Evolutionary conservation across 2,329 filamentous ascomycete genomes (phyloP).

Genomic region (Venturia asperata): DNA sequence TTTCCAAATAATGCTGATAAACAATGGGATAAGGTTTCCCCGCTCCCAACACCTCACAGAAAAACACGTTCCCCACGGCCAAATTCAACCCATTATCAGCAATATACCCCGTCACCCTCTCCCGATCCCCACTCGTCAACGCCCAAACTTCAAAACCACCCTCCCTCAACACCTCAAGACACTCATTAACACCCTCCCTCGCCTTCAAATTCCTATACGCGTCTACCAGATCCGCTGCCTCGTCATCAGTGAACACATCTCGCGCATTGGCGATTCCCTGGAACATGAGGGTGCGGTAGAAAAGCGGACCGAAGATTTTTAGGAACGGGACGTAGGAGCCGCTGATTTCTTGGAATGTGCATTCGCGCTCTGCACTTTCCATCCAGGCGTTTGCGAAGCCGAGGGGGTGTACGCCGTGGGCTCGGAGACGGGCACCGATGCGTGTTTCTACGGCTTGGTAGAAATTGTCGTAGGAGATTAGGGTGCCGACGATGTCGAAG

Average conservation of each 20-base stretch:
- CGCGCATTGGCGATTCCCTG: not conserved
- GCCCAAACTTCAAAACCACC: not conserved
- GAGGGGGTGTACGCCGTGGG: not conserved
- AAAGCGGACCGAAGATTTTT: not conserved
- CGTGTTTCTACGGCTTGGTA: not conserved
- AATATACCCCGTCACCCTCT: not conserved
- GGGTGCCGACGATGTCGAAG: not conserved
- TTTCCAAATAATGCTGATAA: not conserved
- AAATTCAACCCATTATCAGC: not conserved
- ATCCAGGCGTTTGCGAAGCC: not conserved
- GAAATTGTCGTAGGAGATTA: not conserved
- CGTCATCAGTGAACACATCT: not conserved
- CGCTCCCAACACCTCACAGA: not conserved
- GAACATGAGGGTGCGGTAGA: not conserved
- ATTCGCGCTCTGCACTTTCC: not conserved
- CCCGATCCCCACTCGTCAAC: not conserved
- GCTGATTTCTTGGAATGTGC: not conserved
- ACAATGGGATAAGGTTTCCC: slow-evolving; percentile 1
- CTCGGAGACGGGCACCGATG: not conserved
- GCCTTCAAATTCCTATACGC: not conserved
- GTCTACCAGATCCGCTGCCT: not conserved
- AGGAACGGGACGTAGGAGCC: not conserved
- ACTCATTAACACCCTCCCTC: not conserved
- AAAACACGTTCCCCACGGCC: not conserved
- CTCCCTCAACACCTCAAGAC: not conserved